Base-by-base conservation (phyloP, 1,139 yeast species). In the Debaryomycetaceae sp. region DNA sequence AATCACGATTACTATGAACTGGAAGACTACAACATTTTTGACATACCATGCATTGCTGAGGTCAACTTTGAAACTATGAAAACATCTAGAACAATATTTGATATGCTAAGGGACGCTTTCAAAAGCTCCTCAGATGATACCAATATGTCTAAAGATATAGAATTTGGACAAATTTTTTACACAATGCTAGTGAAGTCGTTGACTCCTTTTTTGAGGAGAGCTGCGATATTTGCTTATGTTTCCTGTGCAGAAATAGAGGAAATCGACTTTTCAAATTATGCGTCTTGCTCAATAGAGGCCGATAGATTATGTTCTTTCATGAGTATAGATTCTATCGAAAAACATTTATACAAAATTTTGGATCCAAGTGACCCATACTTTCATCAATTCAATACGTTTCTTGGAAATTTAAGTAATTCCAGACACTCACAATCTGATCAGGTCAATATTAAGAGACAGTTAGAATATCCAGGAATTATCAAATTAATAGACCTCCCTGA, bases 381-480 rank as follows among this genome's bases (percentile, higher is more conserved):
- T 40, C 63, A 57, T 40, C 48, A 50, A 17, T 62, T 65, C 41
- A 38, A 46, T 6, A 41, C 42, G 5, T 64, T 61, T 39, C 40
- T 59, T n/a, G 37, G 42, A 18, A 47, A 37, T 34, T 29, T 50
- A 17, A 36, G 35, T 9, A 17, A 22, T 16, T 28, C 31, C 11
- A 34, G 34, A 22, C 43, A 38, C 16, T 17, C 44, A 5, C 30
- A 30, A 8, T 6, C 41, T 6, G 50, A 48, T n/a, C 43, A 40
- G 9, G 35, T 40, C 30, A 44, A 43, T 5, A 37, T 56, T 30
- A 49, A 45, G 28, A 55, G 50, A 36, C 41, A 57, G 26, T 49
- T 84, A 45, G 83, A 83, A 40, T 85, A 79, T 48, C 89, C 95
- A 0, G 92, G 94, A 2, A 67, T 82, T 5, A 64, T 81, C 8